Evolutionary conservation across 495 filamentous ascomycete genomes (phyloP), one percentile per base, ranked within the genome.

Genomic region (Aspergillus nanangensis): DNA sequence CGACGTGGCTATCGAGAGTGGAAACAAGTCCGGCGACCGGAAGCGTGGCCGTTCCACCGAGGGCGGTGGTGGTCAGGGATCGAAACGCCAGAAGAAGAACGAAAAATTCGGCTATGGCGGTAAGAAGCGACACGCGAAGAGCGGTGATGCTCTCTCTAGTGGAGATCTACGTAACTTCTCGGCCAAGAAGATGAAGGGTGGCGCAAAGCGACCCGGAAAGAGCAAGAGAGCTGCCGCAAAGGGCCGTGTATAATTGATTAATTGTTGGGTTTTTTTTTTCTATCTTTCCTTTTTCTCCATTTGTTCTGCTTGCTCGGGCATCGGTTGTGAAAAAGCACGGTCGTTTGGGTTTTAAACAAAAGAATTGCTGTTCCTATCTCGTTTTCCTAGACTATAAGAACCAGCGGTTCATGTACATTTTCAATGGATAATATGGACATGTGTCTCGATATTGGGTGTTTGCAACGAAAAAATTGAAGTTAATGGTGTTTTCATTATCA

Each of bases 91-190:
- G 60, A 95, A 95, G 82, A 93, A 90, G 69, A 83, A 98, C 65
- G 73, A 82, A 49, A 95, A 94, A 69, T 96, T 82, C 62, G 93
- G 93, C 19, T 93, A 88, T 64, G 93, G 93, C 45, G 93, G 93
- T 47, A 95, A 94, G 80, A 97, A 96, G 79, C 74, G 84, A 40
- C 78, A 84, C 63, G 62, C 75, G 31, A 98, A 98, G 79, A 94
- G 88, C 48, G 86, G 86, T 43, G 91, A 96, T 69, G 88, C 90
- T 34, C 60, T 70, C 23, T 89, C 83, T 43, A 88, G 78, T 38
- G 82, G 77, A 44, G 94, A 97, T 69, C 55, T 94, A 60, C 79
- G 79, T 50, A 77, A 75, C 5, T 96, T 91, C 72, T 90, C 80
- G 35, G 73, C 63, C 17, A 89, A 82, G 78, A 85, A 84, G 75